Evolutionary conservation across 2,329 filamentous ascomycete genomes (phyloP).

Genomic region (Fusarium subglutinans): DNA sequence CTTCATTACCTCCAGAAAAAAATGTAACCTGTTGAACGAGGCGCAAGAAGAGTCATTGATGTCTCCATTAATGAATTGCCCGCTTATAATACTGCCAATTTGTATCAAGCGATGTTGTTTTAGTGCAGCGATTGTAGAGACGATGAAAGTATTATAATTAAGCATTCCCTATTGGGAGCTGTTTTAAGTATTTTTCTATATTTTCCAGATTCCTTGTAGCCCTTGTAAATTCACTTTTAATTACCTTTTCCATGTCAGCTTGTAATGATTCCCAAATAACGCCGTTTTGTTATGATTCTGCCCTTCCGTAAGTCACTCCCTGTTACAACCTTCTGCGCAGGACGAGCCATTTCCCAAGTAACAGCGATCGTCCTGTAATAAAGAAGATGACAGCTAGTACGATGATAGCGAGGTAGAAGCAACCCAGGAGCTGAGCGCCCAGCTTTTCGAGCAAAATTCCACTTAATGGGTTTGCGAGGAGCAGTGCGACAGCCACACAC

Average conservation of each 20-base stretch:
- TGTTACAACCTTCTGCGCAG: background rate
- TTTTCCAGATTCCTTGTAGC: too few relatives aligned
- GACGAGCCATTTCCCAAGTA: slow-evolving; percentile 2
- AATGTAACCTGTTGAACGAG: background rate
- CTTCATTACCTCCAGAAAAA: background rate
- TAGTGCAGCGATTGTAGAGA: rapidly evolving
- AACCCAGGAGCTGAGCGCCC: slow-evolving; percentile 53
- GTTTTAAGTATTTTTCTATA: background rate
- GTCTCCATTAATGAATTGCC: rapidly evolving
- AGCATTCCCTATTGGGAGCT: background rate
- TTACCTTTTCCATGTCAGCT: background rate
- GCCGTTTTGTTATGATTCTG: background rate
- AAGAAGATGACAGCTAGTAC: slow-evolving; percentile 45
- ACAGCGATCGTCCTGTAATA: slow-evolving; percentile 25
- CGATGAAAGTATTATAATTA: background rate
- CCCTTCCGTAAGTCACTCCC: background rate
- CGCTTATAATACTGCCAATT: background rate
- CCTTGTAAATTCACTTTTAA: background rate
- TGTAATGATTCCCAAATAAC: rapidly evolving
- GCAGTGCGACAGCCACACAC: slow-evolving; percentile 54
- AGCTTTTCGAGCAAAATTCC: slow-evolving; percentile 55
- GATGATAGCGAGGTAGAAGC: slow-evolving; percentile 55
- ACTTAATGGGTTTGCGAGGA: slow-evolving; percentile 56
- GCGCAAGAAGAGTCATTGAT: background rate
- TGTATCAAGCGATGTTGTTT: background rate